These are phyloP conservation scores for Aspergillus homomorphus DNA, from an alignment of 495 filamentous ascomycete species.

Conservation along the genomic window DNA sequence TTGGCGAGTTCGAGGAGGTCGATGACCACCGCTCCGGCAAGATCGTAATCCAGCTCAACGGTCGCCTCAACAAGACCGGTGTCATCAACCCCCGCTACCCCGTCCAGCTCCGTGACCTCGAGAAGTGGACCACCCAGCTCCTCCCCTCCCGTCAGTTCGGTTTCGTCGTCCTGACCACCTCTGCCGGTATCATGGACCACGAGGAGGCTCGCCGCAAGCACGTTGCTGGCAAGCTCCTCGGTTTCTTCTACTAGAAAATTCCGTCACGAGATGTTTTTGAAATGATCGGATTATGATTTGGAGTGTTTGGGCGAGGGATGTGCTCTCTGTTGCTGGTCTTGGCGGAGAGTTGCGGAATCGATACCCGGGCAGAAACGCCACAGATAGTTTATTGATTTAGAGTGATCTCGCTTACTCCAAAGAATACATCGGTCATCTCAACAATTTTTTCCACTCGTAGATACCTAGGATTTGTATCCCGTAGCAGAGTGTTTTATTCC, in stretches of 20 bases:
- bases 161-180: conserved; percentile 97
- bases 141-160: conserved; percentile 99
- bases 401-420: conserved; percentile 20
- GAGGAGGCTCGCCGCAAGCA: conserved; percentile 98
- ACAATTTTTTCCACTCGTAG: background rate
- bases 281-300: conserved; percentile 25
- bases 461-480: background rate
- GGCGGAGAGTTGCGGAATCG: conserved; percentile 23
- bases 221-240: conserved; percentile 92
- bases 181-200: conserved; percentile 99
- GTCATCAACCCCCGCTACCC: conserved; percentile 99
- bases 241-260: conserved; percentile 85
- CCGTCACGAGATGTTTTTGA: conserved; percentile 22
- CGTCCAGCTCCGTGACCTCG: conserved; percentile 92
- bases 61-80: conserved; percentile 97
- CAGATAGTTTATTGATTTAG: conserved; percentile 17
- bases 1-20: conserved; percentile 99
- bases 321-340: conserved; percentile 23
- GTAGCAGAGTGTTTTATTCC: background rate
- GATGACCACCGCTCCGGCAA: conserved; percentile 99
- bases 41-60: conserved; percentile 94
- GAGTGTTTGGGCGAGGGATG: conserved; percentile 25
- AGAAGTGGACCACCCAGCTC: conserved; percentile 99
- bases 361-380: conserved; percentile 19
- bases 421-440: background rate